A percentile compares a stretch with the other conserved stretches of the same genome.
phyloP scores from a whole-genome alignment of 2,329 filamentous ascomycete genomes.

The Cordyceps javanica region DNA sequence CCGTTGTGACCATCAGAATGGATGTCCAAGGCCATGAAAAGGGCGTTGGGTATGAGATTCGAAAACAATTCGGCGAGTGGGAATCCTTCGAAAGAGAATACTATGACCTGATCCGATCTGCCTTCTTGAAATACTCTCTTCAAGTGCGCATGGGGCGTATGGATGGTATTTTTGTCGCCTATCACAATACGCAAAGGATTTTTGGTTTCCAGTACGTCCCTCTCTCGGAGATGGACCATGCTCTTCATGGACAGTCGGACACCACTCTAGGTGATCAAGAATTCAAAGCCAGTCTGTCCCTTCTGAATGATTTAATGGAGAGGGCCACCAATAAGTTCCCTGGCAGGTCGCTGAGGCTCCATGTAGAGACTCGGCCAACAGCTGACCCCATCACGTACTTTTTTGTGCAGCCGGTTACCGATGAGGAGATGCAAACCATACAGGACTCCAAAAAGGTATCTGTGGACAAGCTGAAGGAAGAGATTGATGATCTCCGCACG shows the following conservation, averaged over 20 bases:
- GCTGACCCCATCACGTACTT: conserved; percentile 71
- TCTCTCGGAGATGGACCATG: conserved; percentile 79
- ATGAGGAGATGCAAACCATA: conserved; percentile 65
- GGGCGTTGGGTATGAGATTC: conserved; percentile 83
- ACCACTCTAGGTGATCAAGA: conserved; percentile 69
- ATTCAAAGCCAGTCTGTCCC: conserved; percentile 71
- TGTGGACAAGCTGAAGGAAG: conserved; percentile 62
- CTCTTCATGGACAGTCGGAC: conserved; percentile 73
- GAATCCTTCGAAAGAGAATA: conserved; percentile 95
- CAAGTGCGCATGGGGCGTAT: conserved; percentile 96
- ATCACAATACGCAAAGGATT: conserved; percentile 88
- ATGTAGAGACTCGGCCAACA: conserved; percentile 68
- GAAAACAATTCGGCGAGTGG: conserved; percentile 65
- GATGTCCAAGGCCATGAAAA: conserved; percentile 64
- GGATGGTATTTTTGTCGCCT: conserved; percentile 98
- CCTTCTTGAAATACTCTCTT: conserved; percentile 93
- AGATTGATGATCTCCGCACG: conserved; percentile 47
- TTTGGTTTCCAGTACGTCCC: conserved; percentile 97
- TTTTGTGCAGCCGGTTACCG: conserved; percentile 77
- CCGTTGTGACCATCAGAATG: conserved; percentile 89
- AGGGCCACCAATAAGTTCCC: conserved; percentile 71
- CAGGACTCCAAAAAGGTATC: conserved; percentile 61
- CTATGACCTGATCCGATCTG: conserved; percentile 91
- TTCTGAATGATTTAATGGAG: conserved; percentile 76
- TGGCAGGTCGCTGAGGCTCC: conserved; percentile 66